These are phyloP conservation scores for Xylogone sp. DNA, from an alignment of 2,329 filamentous ascomycete genomes.

Conservation along the genomic window DNA sequence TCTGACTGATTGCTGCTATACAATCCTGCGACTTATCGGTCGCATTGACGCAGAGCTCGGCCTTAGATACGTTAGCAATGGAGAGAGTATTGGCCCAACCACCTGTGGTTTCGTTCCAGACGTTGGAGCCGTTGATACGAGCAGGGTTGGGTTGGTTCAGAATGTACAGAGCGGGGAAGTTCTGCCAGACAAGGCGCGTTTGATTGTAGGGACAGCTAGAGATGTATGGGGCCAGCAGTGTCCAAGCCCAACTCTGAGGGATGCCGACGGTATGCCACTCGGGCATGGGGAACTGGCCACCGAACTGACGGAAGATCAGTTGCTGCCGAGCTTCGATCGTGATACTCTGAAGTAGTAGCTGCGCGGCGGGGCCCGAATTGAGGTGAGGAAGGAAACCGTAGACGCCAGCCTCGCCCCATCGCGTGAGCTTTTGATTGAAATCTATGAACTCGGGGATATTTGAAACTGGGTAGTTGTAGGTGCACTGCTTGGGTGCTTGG, in stretches of 20 bases:
- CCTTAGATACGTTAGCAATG: conserved; percentile 32
- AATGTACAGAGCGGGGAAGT: conserved; percentile 70
- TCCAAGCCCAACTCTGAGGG: conserved; percentile 83
- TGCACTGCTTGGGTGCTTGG: conserved; percentile 65
- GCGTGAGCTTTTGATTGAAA: conserved; percentile 82
- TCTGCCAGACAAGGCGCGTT: conserved; percentile 78
- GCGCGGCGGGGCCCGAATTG: conserved; percentile 69
- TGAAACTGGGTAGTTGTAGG: conserved; percentile 75
- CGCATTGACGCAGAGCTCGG: conserved; percentile 53
- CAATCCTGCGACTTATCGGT: conserved; percentile 54
- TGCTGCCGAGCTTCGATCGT: conserved; percentile 79
- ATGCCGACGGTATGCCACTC: conserved; percentile 79
- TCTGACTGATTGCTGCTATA: conserved; percentile 60
- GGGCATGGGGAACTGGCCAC: conserved; percentile 75
- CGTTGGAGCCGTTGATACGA: conserved; percentile 59
- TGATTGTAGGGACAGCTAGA: conserved; percentile 68
- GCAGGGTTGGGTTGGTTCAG: conserved; percentile 75
- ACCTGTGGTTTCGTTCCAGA: conserved; percentile 56
- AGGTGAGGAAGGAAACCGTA: conserved; percentile 79
- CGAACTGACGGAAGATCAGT: conserved; percentile 79
- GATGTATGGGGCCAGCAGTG: conserved; percentile 76
- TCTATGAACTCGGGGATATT: conserved; percentile 76
- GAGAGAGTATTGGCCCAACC: conserved; percentile 43
- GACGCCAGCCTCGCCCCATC: conserved; percentile 74
- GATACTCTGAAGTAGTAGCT: conserved; percentile 72